Conservation (phyloP, 768 basidiomycete genomes). For the Leccinum aurantiacum region DNA sequence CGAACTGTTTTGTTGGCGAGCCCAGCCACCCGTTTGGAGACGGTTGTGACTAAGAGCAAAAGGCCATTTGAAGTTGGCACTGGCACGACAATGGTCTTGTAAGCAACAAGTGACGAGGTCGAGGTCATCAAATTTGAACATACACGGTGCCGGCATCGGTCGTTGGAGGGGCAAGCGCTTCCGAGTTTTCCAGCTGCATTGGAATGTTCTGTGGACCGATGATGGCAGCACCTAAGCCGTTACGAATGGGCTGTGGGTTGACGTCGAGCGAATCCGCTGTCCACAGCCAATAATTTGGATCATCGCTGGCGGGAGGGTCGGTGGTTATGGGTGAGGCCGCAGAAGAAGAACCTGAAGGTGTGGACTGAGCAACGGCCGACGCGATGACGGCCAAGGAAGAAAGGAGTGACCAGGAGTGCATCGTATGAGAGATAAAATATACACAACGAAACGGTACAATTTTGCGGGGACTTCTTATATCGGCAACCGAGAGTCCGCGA, state of each 20-base stretch:
- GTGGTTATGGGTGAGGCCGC: slow-evolving; percentile 41
- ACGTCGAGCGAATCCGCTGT: slow-evolving; percentile 23
- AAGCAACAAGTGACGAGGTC: background rate
- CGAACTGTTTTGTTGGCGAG: slow-evolving; percentile 59
- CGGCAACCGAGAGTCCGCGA: background rate
- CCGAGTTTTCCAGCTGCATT: slow-evolving; percentile 56
- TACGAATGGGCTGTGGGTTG: slow-evolving; percentile 46
- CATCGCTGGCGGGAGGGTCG: slow-evolving; percentile 42
- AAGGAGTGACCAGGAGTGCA: slow-evolving; percentile 34
- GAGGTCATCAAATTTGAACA: slow-evolving; percentile 9
- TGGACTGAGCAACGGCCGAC: slow-evolving; percentile 19
- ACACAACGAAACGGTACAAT: slow-evolving; percentile 10
- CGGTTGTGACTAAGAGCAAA: slow-evolving; percentile 62
- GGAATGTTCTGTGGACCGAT: slow-evolving; percentile 59
- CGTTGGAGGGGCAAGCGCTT: slow-evolving; percentile 57
- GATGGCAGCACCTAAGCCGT: slow-evolving; percentile 43
- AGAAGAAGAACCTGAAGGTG: slow-evolving; percentile 25
- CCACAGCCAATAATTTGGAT: slow-evolving; percentile 50
- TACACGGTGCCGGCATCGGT: slow-evolving; percentile 58
- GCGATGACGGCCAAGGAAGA: slow-evolving; percentile 21
- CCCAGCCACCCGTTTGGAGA: slow-evolving; percentile 64
- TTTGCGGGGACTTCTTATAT: slow-evolving; percentile 25
- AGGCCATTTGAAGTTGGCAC: slow-evolving; percentile 60
- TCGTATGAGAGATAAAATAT: slow-evolving; percentile 20
- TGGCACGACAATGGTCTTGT: slow-evolving; percentile 7